phyloP scores from a whole-genome alignment of 73 alveolate species.

The Effrenium voratum region DNA sequence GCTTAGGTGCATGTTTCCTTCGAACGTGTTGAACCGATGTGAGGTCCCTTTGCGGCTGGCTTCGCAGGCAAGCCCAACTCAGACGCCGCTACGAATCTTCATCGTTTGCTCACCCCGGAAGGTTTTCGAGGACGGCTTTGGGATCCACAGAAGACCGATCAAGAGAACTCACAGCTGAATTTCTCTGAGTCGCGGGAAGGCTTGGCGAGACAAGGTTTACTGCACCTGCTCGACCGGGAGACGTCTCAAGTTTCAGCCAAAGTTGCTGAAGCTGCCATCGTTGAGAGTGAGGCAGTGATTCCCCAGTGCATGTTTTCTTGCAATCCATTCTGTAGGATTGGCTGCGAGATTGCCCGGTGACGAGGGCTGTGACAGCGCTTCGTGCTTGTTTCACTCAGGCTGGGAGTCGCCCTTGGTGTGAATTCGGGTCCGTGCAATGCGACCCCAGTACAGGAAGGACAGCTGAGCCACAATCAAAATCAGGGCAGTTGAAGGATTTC shows the following conservation, averaged over 20 bases:
- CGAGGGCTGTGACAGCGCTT: not conserved
- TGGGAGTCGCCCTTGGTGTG: no score
- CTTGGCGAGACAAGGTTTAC: no score
- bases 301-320: conserved; percentile 73
- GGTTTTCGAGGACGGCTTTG: conserved; percentile 80
- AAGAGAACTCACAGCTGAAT: no score
- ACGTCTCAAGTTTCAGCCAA: not conserved
- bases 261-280: no score
- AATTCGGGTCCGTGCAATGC: no score
- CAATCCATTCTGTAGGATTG: conserved; percentile 49
- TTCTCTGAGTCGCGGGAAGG: no score
- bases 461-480: no score
- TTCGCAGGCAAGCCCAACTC: not conserved
- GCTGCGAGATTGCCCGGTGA: conserved; percentile 39
- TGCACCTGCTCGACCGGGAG: no score
- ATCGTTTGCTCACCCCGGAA: conserved; percentile 23
- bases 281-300: conserved; percentile 20
- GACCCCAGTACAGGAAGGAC: no score
- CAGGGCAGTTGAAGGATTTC: no score
- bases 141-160: conserved; percentile 15
- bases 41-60: conserved; percentile 85
- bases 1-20: not conserved
- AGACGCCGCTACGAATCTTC: conserved; percentile 46
- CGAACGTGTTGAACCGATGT: not conserved
- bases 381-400: no score